Base-by-base conservation (phyloP, 1,139 yeast genomes). In the Candida sp. region DNA sequence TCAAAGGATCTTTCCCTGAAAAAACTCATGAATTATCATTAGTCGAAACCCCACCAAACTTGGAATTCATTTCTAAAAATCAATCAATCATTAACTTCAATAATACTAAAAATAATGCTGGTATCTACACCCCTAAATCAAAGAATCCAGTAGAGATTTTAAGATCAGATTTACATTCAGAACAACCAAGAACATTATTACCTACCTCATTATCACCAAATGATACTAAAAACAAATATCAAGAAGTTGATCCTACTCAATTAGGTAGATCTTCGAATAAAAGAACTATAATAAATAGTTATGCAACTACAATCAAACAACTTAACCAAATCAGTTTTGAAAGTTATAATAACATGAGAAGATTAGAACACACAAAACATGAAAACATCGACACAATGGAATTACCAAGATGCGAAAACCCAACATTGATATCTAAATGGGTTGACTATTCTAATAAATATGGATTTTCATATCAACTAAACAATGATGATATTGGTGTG, bases 361-460 rank as follows among this genome's bases (percentile, higher is more conserved):
- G 71, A 48, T 62, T 73, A 45, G 73, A 71, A 44, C 57, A 60
- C 44, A 55, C 67, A 36, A 58, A 63, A 42, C 61, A 70, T 47
- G 68, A 62, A 21, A 60, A 58, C 38, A 53, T 67, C n/a, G 71
- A 66, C 42, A 53, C 64, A 5, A 52, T 60, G 43, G 76, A 69
- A 51, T 65, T 72, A 43, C 77, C 77, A 37, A 58, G 66, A 21
- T 73, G 79, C 52, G 83, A 77, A 53, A 79, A 80, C 50, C 93
- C 93, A 11, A 77, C 84, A 12, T 80, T 88, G 49, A 84, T 93
- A 41, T 86, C 95, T 50, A 91, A 91, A 62, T 95, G 99, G 99
- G 99, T 95, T 27, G 99, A 95, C 63, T 93, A 93, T 62, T 87
- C 97, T 35, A 90, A 91, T 68, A 89, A 87, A 60, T 95, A 91